Evolutionary conservation across 768 basidiomycete species (phyloP).

Genomic region (Astraeus odoratus): DNA sequence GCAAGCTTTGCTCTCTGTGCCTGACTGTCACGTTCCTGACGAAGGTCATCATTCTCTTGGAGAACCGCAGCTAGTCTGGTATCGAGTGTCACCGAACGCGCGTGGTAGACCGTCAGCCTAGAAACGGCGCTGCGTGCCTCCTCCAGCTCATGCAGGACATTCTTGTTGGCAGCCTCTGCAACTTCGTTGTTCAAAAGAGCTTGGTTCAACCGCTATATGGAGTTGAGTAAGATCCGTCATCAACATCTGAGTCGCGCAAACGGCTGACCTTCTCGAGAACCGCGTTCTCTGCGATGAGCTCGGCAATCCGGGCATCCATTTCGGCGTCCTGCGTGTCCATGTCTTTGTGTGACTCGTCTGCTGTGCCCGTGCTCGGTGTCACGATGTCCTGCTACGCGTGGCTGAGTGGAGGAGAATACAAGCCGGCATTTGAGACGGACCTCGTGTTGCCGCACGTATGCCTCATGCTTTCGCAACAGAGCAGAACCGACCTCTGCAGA

Average conservation of each 20-base stretch:
- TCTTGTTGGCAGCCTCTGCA: constrained; percentile 71
- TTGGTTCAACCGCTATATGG: constrained; percentile 61
- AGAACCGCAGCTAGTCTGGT: constrained; percentile 53
- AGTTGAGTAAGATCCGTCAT: constrained; percentile 4
- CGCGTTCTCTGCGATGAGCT: constrained; percentile 49
- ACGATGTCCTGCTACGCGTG: constrained; percentile 12
- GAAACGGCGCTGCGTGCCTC: constrained; percentile 62
- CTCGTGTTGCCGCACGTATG: constrained; percentile 70
- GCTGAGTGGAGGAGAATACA: constrained; percentile 8
- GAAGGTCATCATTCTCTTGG: constrained; percentile 77
- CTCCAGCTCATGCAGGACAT: constrained; percentile 65
- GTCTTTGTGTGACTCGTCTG: constrained; percentile 7
- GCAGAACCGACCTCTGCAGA: constrained; percentile 82
- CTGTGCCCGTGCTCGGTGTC: constrained; percentile 11
- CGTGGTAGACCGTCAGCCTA: constrained; percentile 61
- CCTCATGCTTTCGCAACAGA: constrained; percentile 78
- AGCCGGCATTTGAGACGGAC: constrained; percentile 28
- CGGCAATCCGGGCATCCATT: constrained; percentile 29
- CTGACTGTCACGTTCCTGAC: constrained; percentile 74
- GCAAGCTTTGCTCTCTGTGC: constrained; percentile 58
- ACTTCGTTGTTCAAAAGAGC: constrained; percentile 78
- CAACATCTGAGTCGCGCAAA: background rate
- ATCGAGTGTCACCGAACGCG: constrained; percentile 66
- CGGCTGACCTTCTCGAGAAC: constrained; percentile 39
- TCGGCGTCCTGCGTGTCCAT: constrained; percentile 13